A percentile compares a stretch with the other conserved stretches of the same genome.
Evolutionary conservation across 345 rosid species (phyloP).

Genomic region (Populus deltoides): DNA sequence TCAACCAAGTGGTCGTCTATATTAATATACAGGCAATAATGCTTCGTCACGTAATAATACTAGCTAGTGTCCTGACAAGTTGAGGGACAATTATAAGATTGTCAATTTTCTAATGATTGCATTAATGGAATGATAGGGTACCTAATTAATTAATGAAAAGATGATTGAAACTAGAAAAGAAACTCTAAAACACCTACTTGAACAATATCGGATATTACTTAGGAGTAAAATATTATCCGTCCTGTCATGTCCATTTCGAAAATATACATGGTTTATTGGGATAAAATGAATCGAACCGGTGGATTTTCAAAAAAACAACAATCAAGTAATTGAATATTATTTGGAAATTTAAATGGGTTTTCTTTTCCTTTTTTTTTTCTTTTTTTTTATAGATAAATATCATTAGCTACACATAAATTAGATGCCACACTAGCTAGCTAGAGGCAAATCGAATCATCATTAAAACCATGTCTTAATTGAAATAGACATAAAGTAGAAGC

Average conservation of each 20-base stretch:
- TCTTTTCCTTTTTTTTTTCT: too few species aligned
- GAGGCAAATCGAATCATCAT: not conserved
- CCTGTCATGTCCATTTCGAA: too few species aligned
- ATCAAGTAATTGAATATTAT: too few species aligned
- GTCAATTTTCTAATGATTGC: not conserved
- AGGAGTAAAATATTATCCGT: too few species aligned
- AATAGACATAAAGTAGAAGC: not conserved
- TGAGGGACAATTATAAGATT: not conserved
- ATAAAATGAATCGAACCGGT: too few species aligned
- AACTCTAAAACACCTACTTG: not conserved
- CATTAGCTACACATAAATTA: not conserved
- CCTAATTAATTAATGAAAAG: constrained; percentile 1
- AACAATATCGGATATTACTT: not conserved
- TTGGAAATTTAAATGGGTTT: not conserved
- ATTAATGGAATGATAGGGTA: not conserved
- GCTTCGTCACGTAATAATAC: not conserved
- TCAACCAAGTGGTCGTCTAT: not conserved
- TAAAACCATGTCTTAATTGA: not conserved
- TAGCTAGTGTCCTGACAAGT: not conserved
- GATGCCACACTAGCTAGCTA: not conserved
- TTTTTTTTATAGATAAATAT: too few species aligned
- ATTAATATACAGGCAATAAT: not conserved
- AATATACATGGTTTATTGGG: too few species aligned
- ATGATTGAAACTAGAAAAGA: not conserved
- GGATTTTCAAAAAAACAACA: too few species aligned